A percentile compares a stretch with the other conserved stretches of the same genome.
Evolutionary conservation across 2,329 filamentous ascomycete species (phyloP).

Genomic region (Elsinoe australis): DNA sequence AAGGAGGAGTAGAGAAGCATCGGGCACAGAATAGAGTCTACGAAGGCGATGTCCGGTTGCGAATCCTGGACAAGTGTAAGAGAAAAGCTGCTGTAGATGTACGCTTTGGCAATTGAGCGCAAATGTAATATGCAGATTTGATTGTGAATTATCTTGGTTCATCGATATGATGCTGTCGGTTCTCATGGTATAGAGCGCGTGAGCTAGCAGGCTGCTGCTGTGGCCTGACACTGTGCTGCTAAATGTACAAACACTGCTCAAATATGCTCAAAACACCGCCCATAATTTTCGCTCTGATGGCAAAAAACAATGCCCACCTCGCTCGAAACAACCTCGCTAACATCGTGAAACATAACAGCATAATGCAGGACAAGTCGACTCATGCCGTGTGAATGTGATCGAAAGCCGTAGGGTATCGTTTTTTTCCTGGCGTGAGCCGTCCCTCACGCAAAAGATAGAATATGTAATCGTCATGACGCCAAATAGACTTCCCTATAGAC

Average conservation of each 20-base stretch:
- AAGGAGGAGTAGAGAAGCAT: constrained; percentile 43
- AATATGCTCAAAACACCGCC: background rate
- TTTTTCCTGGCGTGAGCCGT: constrained; percentile 4
- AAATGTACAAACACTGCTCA: constrained; percentile 3
- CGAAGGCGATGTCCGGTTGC: too few relatives aligned
- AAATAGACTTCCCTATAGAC: too few relatives aligned
- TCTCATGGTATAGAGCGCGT: background rate
- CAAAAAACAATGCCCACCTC: too few relatives aligned
- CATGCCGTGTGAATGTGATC: background rate
- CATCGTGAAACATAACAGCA: constrained; percentile 4
- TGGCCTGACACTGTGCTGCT: background rate
- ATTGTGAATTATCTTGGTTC: background rate
- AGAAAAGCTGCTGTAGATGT: too few relatives aligned
- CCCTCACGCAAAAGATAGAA: background rate
- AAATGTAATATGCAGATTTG: background rate
- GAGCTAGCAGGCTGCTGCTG: background rate
- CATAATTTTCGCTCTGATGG: too few relatives aligned
- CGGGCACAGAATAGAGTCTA: too few relatives aligned
- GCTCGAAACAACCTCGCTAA: too few relatives aligned
- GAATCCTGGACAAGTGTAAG: too few relatives aligned
- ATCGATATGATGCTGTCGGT: constrained; percentile 10
- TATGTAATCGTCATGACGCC: background rate
- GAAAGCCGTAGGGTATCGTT: background rate
- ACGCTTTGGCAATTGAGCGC: background rate
- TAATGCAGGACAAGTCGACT: constrained; percentile 4